These are phyloP conservation scores for Gamsiella multidivaricata DNA, from an alignment of 192 early-diverging fungal species.

Conservation along the genomic window DNA sequence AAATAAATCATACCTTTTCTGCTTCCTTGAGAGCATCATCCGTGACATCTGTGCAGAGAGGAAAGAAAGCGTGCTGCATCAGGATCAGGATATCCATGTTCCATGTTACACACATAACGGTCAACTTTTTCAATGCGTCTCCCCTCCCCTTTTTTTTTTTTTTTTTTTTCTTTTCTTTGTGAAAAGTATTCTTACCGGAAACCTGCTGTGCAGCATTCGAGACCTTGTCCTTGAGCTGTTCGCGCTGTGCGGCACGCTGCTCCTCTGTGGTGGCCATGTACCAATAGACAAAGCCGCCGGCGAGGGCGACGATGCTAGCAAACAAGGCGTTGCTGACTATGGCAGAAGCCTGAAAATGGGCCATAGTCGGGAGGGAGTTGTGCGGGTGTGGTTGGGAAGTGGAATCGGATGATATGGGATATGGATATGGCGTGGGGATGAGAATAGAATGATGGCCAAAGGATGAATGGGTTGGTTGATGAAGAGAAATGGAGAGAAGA, in stretches of 20 bases:
- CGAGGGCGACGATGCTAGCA: constrained; percentile 26
- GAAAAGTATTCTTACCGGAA: constrained; percentile 6
- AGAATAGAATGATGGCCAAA: too few relatives aligned
- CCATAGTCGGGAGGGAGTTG: constrained; percentile 1
- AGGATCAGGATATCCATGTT: neutral
- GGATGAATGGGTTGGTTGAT: neutral
- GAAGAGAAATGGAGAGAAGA: neutral
- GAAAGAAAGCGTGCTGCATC: neutral
- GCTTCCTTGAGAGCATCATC: constrained; percentile 47
- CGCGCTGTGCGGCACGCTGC: constrained; percentile 29
- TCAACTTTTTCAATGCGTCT: too few relatives aligned
- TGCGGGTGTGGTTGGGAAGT: neutral
- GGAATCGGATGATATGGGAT: neutral
- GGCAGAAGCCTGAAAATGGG: constrained; percentile 8
- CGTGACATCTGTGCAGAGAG: constrained; percentile 5
- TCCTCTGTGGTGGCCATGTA: constrained; percentile 53
- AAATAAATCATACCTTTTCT: constrained; percentile 30
- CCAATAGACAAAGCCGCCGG: constrained; percentile 40
- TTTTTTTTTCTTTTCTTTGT: neutral
- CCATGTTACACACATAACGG: too few relatives aligned
- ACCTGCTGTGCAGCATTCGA: constrained; percentile 15
- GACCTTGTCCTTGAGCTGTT: constrained; percentile 26
- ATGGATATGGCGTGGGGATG: neutral
- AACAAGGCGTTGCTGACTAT: constrained; percentile 16
- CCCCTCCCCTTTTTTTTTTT: too few relatives aligned